Evolutionary conservation across 768 basidiomycete genomes (phyloP), one percentile per base, ranked within the genome.

Genomic region (Trametes coccinea): DNA sequence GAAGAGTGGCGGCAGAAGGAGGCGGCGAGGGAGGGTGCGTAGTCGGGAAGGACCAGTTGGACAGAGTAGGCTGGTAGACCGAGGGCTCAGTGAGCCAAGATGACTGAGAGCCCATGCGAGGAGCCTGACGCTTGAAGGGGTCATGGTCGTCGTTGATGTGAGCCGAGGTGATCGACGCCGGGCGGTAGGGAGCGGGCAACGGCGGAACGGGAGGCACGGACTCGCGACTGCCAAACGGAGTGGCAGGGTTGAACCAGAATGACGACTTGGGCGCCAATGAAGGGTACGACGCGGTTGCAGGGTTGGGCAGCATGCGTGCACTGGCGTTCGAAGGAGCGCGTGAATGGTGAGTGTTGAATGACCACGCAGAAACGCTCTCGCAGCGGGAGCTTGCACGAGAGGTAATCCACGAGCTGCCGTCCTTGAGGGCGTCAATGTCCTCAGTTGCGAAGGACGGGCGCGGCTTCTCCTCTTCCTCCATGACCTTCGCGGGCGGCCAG

Each of bases 321-420:
- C 70, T 71, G 7, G 65, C 68, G 57, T 66, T 71, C 5, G 81
- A 83, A 5, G 76, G 74, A 55, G 76, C 78, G 29, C 74, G 75
- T 14, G 72, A 75, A 45, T 79, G 77, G 29, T 77, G 78, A 2
- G 84, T 84, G 50, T 84, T 86, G 73, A 89, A 88, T 0, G 88
- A 89, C 82, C 87, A 90, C 16, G 82, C 82, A 7, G 88, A 90
- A 30, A 83, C 71, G 0, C 88, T 88, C 46, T 82, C 80, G 58
- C 75, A 82, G 46, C 82, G 80, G 16, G 78, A 78, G 64, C 78
- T 78, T 5, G 83, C 77, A 45, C 82, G 80, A 50, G 89, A 90
- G 0, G 90, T 89, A 61, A 92, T 84, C 89, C 90, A 91, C n/a
- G 89, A 90, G 51, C 84, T 84, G 53, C 89, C 88, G 65, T 91